These are phyloP conservation scores for Dryadomyces quercivorus DNA, from an alignment of 2,329 filamentous ascomycete genomes.

Conservation along the genomic window DNA sequence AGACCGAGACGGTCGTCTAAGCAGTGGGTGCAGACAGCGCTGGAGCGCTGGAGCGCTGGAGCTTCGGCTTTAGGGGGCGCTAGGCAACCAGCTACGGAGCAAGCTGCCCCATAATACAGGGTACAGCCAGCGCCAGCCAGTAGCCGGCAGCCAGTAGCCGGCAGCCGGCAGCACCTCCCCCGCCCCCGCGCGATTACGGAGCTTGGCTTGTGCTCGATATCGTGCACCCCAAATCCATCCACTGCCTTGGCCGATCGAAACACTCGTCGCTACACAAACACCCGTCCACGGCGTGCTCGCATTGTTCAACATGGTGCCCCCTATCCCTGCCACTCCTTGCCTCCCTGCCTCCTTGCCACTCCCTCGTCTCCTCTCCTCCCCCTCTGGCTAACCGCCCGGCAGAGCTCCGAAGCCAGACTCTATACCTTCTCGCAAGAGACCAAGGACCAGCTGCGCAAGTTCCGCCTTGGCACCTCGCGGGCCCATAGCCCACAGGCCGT, in stretches of 20 bases:
- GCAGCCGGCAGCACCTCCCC: neutral
- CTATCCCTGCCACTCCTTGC: neutral
- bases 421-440: slow-evolving; percentile 91
- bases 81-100: too few relatives aligned
- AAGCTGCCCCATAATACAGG: too few relatives aligned
- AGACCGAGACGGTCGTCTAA: too few relatives aligned
- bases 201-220: neutral
- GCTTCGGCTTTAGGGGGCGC: too few relatives aligned
- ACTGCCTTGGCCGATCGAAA: too few relatives aligned
- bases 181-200: neutral
- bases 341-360: neutral
- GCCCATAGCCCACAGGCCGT: slow-evolving; percentile 79
- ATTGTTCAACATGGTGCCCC: slow-evolving; percentile 2
- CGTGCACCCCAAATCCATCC: too few relatives aligned
- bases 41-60: too few relatives aligned
- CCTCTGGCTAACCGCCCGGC: neutral
- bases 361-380: neutral
- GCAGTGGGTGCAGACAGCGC: too few relatives aligned
- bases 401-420: slow-evolving; percentile 71
- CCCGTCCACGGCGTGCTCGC: too few relatives aligned
- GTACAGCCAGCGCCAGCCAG: neutral
- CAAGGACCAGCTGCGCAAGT: slow-evolving; percentile 83
- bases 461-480: slow-evolving; percentile 80
- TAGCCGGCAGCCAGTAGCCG: neutral
- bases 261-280: too few relatives aligned